A percentile compares a stretch with the other conserved stretches of the same genome.
Evolutionary conservation across 2,329 filamentous ascomycete genomes (phyloP).

Genomic region (Pseudogymnoascus destructans): DNA sequence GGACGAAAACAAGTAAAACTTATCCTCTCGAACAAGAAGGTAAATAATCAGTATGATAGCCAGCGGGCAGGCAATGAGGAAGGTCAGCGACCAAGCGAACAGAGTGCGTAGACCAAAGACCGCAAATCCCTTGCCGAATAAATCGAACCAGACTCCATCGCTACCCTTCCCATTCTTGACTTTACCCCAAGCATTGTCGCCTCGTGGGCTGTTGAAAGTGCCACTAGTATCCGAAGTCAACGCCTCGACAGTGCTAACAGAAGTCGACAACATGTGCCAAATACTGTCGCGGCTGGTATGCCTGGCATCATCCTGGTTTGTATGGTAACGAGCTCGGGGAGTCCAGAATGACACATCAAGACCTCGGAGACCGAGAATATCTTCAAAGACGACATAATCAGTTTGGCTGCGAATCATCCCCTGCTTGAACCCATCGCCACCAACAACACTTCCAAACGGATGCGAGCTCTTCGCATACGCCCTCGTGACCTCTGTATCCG

Average conservation of each 20-base stretch:
- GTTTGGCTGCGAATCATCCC: constrained; percentile 74
- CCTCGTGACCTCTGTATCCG: constrained; percentile 72
- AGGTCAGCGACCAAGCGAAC: constrained; percentile 74
- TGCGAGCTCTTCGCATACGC: constrained; percentile 59
- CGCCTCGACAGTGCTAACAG: constrained; percentile 58
- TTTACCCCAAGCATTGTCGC: constrained; percentile 43
- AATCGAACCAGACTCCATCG: constrained; percentile 81
- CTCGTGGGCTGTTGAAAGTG: constrained; percentile 48
- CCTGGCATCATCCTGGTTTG: constrained; percentile 69
- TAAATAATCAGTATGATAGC: constrained; percentile 57
- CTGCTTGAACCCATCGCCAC: constrained; percentile 69
- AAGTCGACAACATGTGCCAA: constrained; percentile 91
- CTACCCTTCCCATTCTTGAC: constrained; percentile 53
- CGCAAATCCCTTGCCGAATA: constrained; percentile 69
- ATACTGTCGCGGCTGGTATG: constrained; percentile 60
- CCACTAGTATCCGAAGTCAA: constrained; percentile 56
- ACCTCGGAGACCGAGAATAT: constrained; percentile 66
- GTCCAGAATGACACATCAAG: constrained; percentile 86
- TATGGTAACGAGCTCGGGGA: constrained; percentile 80
- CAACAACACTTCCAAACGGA: constrained; percentile 75
- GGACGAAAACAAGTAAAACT: constrained; percentile 76
- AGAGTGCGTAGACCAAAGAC: constrained; percentile 69
- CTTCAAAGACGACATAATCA: constrained; percentile 75
- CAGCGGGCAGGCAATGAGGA: constrained; percentile 70
- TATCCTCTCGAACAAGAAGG: constrained; percentile 56